phyloP scores from a whole-genome alignment of 2,329 filamentous ascomycete species.

The Venturia oleaginea region DNA sequence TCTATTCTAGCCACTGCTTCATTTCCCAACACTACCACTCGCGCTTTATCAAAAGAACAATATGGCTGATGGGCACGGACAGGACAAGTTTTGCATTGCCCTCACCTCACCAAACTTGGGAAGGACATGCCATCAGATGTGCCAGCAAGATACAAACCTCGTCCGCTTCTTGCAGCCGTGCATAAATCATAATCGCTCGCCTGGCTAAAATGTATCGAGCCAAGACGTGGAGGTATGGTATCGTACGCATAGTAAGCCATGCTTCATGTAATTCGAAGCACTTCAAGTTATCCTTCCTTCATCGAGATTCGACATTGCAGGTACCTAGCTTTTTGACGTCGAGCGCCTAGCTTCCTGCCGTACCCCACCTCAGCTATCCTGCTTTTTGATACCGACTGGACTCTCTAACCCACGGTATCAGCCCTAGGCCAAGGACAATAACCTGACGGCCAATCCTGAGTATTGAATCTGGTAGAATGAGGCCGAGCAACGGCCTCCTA shows the following conservation, averaged over 20 bases:
- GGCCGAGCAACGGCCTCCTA: constrained; percentile 1
- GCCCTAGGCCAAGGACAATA: background rate
- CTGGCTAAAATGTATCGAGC: background rate
- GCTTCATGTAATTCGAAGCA: background rate
- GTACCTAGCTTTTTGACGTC: background rate
- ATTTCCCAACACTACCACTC: too few relatives aligned
- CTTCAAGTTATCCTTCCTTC: too few relatives aligned
- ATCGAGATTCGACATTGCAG: background rate
- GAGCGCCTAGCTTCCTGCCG: background rate
- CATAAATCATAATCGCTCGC: background rate
- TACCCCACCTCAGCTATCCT: background rate
- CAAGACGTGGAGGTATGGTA: background rate
- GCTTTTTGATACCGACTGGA: background rate
- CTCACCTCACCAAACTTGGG: background rate
- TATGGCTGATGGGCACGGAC: background rate
- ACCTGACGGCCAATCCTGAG: background rate
- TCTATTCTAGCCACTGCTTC: too few relatives aligned
- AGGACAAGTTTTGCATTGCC: background rate
- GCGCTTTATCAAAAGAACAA: background rate
- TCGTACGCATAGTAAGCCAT: background rate
- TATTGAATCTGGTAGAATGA: background rate
- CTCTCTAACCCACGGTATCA: background rate
- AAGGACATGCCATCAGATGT: too few relatives aligned
- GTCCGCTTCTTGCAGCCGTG: background rate
- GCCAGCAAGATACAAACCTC: background rate